phyloP scores from a whole-genome alignment of 1,139 yeast genomes.

The Hyphopichia wangnamkhiaoensis region DNA sequence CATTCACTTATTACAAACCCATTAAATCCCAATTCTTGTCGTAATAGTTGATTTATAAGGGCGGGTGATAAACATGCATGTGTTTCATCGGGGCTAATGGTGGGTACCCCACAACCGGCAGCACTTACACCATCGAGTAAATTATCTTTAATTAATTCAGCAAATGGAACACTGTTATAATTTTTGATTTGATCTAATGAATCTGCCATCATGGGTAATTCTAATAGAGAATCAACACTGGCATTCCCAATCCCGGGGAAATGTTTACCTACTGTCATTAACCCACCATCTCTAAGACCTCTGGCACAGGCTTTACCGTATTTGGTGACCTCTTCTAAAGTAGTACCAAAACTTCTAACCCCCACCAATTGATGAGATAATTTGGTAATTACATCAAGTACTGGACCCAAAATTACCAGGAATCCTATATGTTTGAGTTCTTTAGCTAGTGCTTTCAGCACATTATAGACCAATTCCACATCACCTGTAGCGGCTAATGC shows the following conservation, averaged over 20 bases:
- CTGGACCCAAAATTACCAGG: constrained; percentile 63
- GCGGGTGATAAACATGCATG: constrained; percentile 65
- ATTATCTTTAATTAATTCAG: constrained; percentile 48
- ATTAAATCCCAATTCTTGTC: constrained; percentile 54
- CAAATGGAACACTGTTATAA: constrained; percentile 56
- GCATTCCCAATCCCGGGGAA: constrained; percentile 72
- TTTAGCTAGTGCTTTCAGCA: constrained; percentile 55
- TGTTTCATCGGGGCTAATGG: constrained; percentile 59
- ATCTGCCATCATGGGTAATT: constrained; percentile 61
- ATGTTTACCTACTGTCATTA: constrained; percentile 61
- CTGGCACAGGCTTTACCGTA: constrained; percentile 56
- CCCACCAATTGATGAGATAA: constrained; percentile 60
- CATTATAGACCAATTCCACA: constrained; percentile 50
- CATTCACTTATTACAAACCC: constrained; percentile 69
- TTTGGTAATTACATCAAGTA: constrained; percentile 61
- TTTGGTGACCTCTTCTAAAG: constrained; percentile 57
- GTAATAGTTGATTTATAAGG: constrained; percentile 52
- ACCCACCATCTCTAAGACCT: constrained; percentile 59
- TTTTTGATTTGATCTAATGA: constrained; percentile 54
- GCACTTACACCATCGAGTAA: constrained; percentile 58
- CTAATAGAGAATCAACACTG: constrained; percentile 56
- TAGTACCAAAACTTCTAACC: constrained; percentile 63
- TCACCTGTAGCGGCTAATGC: constrained; percentile 62
- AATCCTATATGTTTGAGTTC: constrained; percentile 59
- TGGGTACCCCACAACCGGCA: constrained; percentile 73